Base-by-base conservation (phyloP, 2,329 filamentous ascomycete genomes). In the Trichoderma sp. region DNA sequence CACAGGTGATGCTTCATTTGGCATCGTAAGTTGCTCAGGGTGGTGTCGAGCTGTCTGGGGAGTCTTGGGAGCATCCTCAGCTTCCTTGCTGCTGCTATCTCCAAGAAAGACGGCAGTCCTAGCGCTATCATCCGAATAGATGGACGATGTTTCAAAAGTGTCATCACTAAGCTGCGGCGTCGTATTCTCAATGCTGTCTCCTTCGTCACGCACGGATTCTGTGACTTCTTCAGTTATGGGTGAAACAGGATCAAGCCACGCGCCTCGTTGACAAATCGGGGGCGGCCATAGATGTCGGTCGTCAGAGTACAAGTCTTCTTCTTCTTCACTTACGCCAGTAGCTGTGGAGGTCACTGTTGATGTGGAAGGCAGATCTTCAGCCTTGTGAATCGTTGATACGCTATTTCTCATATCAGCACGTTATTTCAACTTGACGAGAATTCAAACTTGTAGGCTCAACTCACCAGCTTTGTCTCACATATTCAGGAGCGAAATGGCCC, bases 51-150 rank as follows among this genome's bases (percentile, higher is more conserved):
- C 43, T n/a, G 61, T 43, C 17, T 53, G 36, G 30, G 66, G 65
- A n/a, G 58, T 53, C 4, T 62, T 64, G 20, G 68, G 64, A 20
- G 39, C 55, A 28, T 34, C 36, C n/a, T 55, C 36, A 4, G 9
- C 6, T 15, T 32, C 55, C 43, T 64, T 71, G 64, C 39, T 4
- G 39, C 12, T 61, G 6, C 28, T n/a, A 20, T 26, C 26, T 26
- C 71, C 71, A 28, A 70, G 13, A 23, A 64, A 72, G 28, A 75
- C 43, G 7, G 73, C 73, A 23, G 73, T 77, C 13, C 73, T 61
- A 17, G 68, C 39, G 23, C 75, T 77, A 30, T 74, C 71, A 20
- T 76, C 62, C 6, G 76, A 76, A 62, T 77, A 77, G 7, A 76
- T 17, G 15, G 76, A 77, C 2, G 75, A 77, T 6, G 72, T 66